Evolutionary conservation across 2,329 filamentous ascomycete species (phyloP), one percentile per base, ranked within the genome.

Genomic region (Xylariomycetidae sp.): DNA sequence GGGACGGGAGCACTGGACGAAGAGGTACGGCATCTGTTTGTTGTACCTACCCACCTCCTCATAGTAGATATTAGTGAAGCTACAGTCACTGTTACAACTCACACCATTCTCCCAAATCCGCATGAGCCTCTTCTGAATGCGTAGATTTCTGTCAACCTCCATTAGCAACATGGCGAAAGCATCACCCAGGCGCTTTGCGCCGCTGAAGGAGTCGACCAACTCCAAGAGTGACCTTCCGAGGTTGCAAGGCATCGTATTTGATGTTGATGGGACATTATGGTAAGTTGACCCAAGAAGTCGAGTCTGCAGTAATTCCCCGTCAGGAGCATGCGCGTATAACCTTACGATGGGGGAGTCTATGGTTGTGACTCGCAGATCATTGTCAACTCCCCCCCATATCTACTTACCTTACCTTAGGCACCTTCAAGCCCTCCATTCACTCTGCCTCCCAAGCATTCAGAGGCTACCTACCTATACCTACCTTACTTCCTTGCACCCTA

Each of bases 261-360:
- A 98, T 63, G 85, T 98, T 43, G 90, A 98, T 59, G 90, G 90
- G 4, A 98, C 90, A 16, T 63, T 96, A 39, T 95, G 83, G 89
- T 93, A 63, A 64, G 79, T 68, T 14, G 25, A 20, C 35, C 19
- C 19, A 32, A 19, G 12, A n/a, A 18, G 15, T 22, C 29, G 15
- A 17, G 10, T 17, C 27, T 22, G 8, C 10, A 4, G 18, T 8
- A n/a, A 7, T 24, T 25, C n/a, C n/a, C n/a, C n/a, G n/a, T n/a
- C n/a, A n/a, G n/a, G n/a, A n/a, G n/a, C n/a, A n/a, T n/a, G n/a
- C n/a, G n/a, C n/a, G n/a, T n/a, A n/a, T n/a, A n/a, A n/a, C n/a
- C n/a, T n/a, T n/a, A n/a, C n/a, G n/a, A n/a, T n/a, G n/a, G n/a
- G n/a, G n/a, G n/a, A n/a, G n/a, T n/a, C n/a, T n/a, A n/a, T n/a